These are phyloP conservation scores for Aspergillus mulundensis DNA, from an alignment of 495 filamentous ascomycete genomes.

Conservation along the genomic window DNA sequence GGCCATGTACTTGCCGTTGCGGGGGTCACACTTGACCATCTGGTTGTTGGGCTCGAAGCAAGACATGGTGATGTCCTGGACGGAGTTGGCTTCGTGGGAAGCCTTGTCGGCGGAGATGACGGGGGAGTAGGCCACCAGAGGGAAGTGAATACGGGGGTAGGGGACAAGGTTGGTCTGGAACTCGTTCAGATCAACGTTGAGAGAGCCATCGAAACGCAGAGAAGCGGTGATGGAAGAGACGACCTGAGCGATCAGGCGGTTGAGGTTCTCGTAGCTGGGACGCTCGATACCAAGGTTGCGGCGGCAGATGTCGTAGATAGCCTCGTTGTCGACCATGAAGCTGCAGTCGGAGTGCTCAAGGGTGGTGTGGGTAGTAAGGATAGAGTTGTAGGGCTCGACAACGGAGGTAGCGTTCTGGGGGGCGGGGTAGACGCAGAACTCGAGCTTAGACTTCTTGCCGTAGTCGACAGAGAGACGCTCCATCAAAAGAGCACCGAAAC, in stretches of 20 bases:
- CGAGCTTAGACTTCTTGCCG: slow-evolving; percentile 99
- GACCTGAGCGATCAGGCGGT: slow-evolving; percentile 97
- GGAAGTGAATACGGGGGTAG: slow-evolving; percentile 99
- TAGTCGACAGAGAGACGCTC: slow-evolving; percentile 97
- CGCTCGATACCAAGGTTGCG: slow-evolving; percentile 95
- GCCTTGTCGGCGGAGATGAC: slow-evolving; percentile 92
- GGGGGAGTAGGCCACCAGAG: slow-evolving; percentile 91
- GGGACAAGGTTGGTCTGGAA: slow-evolving; percentile 99
- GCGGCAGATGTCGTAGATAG: slow-evolving; percentile 99
- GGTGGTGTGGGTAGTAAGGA: slow-evolving; percentile 97
- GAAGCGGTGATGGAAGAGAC: slow-evolving; percentile 98
- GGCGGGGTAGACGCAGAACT: slow-evolving; percentile 98
- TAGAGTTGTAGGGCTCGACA: slow-evolving; percentile 99
- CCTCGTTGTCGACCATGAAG: slow-evolving; percentile 99
- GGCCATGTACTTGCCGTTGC: slow-evolving; percentile 99
- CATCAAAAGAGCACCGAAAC: slow-evolving; percentile 96
- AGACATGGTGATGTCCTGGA: slow-evolving; percentile 61
- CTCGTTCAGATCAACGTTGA: slow-evolving; percentile 99
- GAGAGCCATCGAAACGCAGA: slow-evolving; percentile 95
- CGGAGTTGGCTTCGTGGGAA: slow-evolving; percentile 81
- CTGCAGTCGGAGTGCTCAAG: slow-evolving; percentile 99
- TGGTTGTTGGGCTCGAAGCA: slow-evolving; percentile 82
- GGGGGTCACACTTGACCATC: slow-evolving; percentile 99
- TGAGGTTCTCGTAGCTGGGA: slow-evolving; percentile 96
- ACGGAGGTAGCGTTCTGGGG: slow-evolving; percentile 95